Base-by-base conservation (phyloP, 345 rosid species). In the Eucalyptus paniculata region DNA sequence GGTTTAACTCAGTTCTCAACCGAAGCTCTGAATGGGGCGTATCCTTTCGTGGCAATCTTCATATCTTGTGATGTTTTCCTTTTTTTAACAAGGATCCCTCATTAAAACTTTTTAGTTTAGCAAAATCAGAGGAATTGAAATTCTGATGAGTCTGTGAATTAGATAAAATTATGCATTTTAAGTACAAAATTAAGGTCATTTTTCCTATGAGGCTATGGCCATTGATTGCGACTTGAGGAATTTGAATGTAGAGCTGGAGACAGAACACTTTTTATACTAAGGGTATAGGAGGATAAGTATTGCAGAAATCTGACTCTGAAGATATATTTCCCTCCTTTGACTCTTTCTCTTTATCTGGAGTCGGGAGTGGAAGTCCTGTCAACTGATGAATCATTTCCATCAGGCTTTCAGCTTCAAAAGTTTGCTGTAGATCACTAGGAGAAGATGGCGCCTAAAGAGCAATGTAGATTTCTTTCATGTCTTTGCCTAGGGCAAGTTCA, bases 21-120 rank as follows among this genome's bases (percentile, higher is more conserved):
- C 96, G 98, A 88, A 98, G 99, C 91, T 96, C 98, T 86, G 97
- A 97, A 89, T 98, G 99, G 99, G 99, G 99, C 89, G 99, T 98
- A 98, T 97, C 99, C 99, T 95, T 82, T 90, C 72, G 45, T 87
- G 65, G 51, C 86, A 82, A 58, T 88, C 67, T 86, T 30, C 83
- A 77, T 54, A 88, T 58, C n/a, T 50, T 82, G 67, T 34, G 50
- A 23, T 30, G 18, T 65, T 50, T 85, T 67, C 44, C 51, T 24
- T 51, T 51, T 32, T 82, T 24, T 18, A 47, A 44, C 30, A 23
- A 28, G 19, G 42, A 13, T 67, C n/a, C 65, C 17, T 18, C 18
- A 4, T 9, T 50, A 32, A 32, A n/a, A 21, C 17, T 53, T 18
- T 86, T 49, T 34, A 53, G 47, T 6, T 77, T 23, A 37, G 23